A percentile compares a stretch with the other conserved stretches of the same genome.
Evolutionary conservation across 257 asterid genomes (phyloP).

Genomic region (Asclepias syriaca): DNA sequence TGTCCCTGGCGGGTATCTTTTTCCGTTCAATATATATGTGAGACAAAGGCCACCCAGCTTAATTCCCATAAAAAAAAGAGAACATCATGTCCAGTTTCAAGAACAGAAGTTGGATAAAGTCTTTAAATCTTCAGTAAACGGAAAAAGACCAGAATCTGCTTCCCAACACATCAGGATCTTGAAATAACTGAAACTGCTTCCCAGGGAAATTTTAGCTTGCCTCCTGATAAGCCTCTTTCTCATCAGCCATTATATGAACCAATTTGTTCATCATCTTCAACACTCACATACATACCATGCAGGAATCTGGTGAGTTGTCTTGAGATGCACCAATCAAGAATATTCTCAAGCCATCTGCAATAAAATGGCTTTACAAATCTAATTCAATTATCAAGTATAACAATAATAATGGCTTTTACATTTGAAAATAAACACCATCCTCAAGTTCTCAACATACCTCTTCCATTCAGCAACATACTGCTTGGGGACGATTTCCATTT

Average conservation of each 20-base stretch:
- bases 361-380: neutral
- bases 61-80: conserved; percentile 91
- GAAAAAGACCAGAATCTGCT: conserved; percentile 80
- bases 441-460: conserved; percentile 42
- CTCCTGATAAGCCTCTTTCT: conserved; percentile 59
- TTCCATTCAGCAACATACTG: conserved; percentile 88
- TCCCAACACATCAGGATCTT: conserved; percentile 78
- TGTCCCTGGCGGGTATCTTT: too few species aligned
- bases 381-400: neutral
- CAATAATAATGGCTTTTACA: neutral
- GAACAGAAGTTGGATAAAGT: conserved; percentile 87
- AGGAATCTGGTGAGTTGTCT: conserved; percentile 89
- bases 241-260: conserved; percentile 53
- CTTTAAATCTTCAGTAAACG: conserved; percentile 67
- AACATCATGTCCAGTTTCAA: conserved; percentile 94
- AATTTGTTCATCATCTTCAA: conserved; percentile 64
- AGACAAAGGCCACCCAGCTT: conserved; percentile 48
- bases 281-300: conserved; percentile 67
- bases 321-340: conserved; percentile 97
- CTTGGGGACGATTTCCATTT: conserved; percentile 71
- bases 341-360: conserved; percentile 95
- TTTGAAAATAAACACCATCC: neutral
- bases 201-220: conserved; percentile 55
- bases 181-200: conserved; percentile 58
- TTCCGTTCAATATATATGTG: too few species aligned